Evolutionary conservation across 192 early-diverging fungal species (phyloP).

Genomic region (Podochytrium sp.): DNA sequence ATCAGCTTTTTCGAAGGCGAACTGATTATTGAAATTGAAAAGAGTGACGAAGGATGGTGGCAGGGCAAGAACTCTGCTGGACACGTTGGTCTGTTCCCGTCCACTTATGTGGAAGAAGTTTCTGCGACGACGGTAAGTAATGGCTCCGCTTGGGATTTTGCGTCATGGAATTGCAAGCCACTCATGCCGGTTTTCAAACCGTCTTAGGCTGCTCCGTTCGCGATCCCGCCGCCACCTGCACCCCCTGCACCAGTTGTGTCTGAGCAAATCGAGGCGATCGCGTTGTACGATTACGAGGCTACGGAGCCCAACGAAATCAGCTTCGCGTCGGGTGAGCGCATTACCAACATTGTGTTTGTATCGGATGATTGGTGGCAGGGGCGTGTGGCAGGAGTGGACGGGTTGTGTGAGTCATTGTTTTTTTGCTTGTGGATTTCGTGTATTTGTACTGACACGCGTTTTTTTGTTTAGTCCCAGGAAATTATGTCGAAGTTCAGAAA

Average conservation of each 20-base stretch:
- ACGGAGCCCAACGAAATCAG: conserved; percentile 86
- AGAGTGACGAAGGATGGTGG: conserved; percentile 94
- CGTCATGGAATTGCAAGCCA: background rate
- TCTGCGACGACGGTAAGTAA: background rate
- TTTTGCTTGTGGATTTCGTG: background rate
- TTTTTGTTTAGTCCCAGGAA: conserved; percentile 24
- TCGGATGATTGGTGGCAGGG: conserved; percentile 96
- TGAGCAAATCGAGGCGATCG: conserved; percentile 26
- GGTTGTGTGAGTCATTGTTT: conserved; percentile 38
- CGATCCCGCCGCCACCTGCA: background rate
- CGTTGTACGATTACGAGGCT: conserved; percentile 81
- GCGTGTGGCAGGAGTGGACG: conserved; percentile 34
- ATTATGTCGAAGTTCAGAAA: conserved; percentile 27
- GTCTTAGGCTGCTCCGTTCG: background rate
- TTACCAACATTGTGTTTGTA: conserved; percentile 79
- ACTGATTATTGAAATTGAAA: conserved; percentile 73
- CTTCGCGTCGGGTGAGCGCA: conserved; percentile 74
- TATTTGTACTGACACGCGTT: background rate
- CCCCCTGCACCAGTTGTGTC: conserved; percentile 1
- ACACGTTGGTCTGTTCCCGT: conserved; percentile 81
- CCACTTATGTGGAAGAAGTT: conserved; percentile 52
- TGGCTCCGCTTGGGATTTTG: background rate
- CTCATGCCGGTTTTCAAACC: background rate
- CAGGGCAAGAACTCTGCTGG: conserved; percentile 79
- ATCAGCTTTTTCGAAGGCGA: conserved; percentile 84